phyloP scores from a whole-genome alignment of 2,329 filamentous ascomycete genomes.

The Paramyrothecium sp. region DNA sequence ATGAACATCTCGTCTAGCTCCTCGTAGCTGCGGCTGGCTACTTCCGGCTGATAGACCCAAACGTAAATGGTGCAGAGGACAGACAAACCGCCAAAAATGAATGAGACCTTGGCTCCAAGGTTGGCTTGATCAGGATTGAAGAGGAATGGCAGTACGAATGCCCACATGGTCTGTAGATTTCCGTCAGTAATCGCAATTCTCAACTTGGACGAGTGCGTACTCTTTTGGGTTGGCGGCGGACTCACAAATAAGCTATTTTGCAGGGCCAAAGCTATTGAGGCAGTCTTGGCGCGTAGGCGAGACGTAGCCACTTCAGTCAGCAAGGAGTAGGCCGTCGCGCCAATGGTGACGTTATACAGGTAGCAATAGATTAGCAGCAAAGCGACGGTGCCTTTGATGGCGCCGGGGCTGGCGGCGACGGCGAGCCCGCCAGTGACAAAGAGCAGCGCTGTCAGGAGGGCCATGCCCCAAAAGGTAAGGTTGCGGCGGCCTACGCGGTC shows the following conservation, averaged over 20 bases:
- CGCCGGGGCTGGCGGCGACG: neutral
- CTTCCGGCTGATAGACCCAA: slow-evolving; percentile 14
- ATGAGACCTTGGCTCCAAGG: slow-evolving; percentile 11
- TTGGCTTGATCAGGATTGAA: slow-evolving; percentile 13
- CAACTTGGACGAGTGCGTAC: no score
- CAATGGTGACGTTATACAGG: slow-evolving; percentile 9
- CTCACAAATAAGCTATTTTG: no score
- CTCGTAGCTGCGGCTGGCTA: slow-evolving; percentile 11
- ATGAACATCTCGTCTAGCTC: slow-evolving; percentile 14
- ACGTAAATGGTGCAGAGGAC: slow-evolving; percentile 7
- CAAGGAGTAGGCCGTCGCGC: slow-evolving; percentile 15
- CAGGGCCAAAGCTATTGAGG: slow-evolving; percentile 11
- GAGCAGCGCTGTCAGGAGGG: neutral
- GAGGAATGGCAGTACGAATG: slow-evolving; percentile 6
- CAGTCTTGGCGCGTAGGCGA: slow-evolving; percentile 15
- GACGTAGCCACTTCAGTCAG: slow-evolving; percentile 15
- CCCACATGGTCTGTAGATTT: slow-evolving; percentile 11
- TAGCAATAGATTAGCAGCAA: slow-evolving; percentile 14
- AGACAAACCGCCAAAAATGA: slow-evolving; percentile 4
- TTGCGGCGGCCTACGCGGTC: slow-evolving; percentile 3
- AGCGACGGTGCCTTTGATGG: slow-evolving; percentile 11
- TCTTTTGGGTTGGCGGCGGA: no score
- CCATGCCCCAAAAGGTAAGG: neutral
- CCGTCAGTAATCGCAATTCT: no score
- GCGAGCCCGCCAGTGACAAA: slow-evolving; percentile 4